These are phyloP conservation scores for Penicillium roqueforti DNA, from an alignment of 495 filamentous ascomycete genomes.

Conservation along the genomic window DNA sequence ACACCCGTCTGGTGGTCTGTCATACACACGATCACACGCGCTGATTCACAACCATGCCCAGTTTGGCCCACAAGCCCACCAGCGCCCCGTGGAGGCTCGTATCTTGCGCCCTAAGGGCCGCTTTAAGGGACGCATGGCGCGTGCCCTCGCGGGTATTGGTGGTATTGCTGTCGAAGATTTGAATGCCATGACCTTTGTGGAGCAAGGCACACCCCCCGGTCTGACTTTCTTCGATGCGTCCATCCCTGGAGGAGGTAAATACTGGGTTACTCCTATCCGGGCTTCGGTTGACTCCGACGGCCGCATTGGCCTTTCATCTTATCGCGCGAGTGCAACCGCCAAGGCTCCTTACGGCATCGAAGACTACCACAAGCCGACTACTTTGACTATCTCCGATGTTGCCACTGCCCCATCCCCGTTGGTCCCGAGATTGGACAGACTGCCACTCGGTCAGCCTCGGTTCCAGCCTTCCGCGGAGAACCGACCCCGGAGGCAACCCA, in stretches of 20 bases:
- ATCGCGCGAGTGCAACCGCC: conserved; percentile 39
- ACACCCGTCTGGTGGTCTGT: conserved; percentile 87
- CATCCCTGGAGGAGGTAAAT: conserved; percentile 61
- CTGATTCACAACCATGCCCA: conserved; percentile 73
- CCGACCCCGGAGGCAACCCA: conserved; percentile 3
- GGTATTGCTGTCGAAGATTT: conserved; percentile 48
- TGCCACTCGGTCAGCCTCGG: conserved; percentile 14
- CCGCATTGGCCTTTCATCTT: conserved; percentile 48
- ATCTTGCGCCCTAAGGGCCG: conserved; percentile 51
- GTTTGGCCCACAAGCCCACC: conserved; percentile 68
- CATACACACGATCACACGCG: conserved; percentile 70
- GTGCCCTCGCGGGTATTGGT: conserved; percentile 47
- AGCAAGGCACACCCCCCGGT: conserved; percentile 32
- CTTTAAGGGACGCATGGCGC: conserved; percentile 31
- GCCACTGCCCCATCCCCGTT: conserved; percentile 21
- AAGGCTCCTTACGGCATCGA: conserved; percentile 49
- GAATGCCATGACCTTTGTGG: conserved; percentile 36
- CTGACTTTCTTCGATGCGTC: conserved; percentile 53
- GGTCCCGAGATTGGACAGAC: conserved; percentile 35
- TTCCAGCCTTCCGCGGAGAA: conserved; percentile 5
- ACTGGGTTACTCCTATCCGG: conserved; percentile 53
- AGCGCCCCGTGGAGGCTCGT: conserved; percentile 63
- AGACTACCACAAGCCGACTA: conserved; percentile 30
- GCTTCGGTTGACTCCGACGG: conserved; percentile 60
- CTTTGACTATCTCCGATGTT: conserved; percentile 24